Evolutionary conservation across 176 grass and related monocot genomes (phyloP).

Genomic region (Lolium rigidum): DNA sequence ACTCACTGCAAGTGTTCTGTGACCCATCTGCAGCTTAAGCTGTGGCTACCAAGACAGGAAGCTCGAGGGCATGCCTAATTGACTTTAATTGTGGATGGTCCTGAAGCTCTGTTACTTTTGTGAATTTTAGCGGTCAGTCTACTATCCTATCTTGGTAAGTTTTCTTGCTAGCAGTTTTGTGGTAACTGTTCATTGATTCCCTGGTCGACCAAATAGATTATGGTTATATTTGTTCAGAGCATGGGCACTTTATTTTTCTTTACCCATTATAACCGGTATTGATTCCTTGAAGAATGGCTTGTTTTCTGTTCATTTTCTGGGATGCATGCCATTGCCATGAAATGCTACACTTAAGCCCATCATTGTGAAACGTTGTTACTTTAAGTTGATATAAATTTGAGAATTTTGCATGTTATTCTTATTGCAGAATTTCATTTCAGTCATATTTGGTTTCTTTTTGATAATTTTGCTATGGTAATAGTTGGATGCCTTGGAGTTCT

Average conservation of each 20-base stretch:
- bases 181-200: slow-evolving; percentile 15
- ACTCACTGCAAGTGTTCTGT: slow-evolving; percentile 46
- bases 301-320: not conserved
- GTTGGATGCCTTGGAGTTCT: not conserved
- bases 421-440: not conserved
- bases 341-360: not conserved
- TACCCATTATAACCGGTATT: not conserved
- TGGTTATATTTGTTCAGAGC: slow-evolving; percentile 24
- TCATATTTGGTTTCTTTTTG: not conserved
- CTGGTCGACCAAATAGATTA: not conserved
- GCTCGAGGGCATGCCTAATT: slow-evolving; percentile 40
- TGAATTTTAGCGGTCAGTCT: slow-evolving; percentile 50
- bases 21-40: slow-evolving; percentile 61
- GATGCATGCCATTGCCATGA: not conserved
- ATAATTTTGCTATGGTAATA: not conserved
- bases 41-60: slow-evolving; percentile 54
- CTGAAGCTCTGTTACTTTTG: slow-evolving; percentile 33
- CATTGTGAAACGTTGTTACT: not conserved
- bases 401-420: not conserved
- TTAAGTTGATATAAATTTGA: not conserved
- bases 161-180: slow-evolving; percentile 16
- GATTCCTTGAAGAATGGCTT: not conserved
- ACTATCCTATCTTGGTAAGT: slow-evolving; percentile 36
- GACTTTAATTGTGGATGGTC: slow-evolving; percentile 34
- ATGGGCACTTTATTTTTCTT: not conserved